Evolutionary conservation across 805 yeast species (phyloP).

Genomic region (Ogataea ramenticola): DNA sequence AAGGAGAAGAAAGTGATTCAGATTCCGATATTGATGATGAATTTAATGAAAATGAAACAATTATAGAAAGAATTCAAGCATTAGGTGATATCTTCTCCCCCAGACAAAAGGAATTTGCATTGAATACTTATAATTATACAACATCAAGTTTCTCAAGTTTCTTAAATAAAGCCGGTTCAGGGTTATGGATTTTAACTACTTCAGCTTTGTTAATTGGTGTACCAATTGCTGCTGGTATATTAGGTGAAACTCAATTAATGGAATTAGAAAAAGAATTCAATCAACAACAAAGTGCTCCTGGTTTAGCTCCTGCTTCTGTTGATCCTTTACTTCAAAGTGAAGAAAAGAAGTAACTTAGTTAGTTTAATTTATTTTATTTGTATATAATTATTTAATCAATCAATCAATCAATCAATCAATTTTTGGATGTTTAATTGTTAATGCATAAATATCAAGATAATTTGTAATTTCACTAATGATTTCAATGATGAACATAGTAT

Average conservation of each 20-base stretch:
- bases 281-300: constrained; percentile 43
- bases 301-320: constrained; percentile 59
- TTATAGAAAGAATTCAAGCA: constrained; percentile 83
- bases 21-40: constrained; percentile 58
- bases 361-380: too few species aligned
- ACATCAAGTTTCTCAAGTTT: constrained; percentile 25
- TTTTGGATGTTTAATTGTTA: constrained; percentile 75
- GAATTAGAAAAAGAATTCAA: constrained; percentile 92
- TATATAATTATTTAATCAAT: too few species aligned
- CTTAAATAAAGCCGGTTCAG: constrained; percentile 55
- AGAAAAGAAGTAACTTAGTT: constrained; percentile 8
- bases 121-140: constrained; percentile 14
- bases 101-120: constrained; percentile 55
- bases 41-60: constrained; percentile 76
- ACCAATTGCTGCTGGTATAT: constrained; percentile 82
- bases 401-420: too few species aligned
- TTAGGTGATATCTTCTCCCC: constrained; percentile 90
- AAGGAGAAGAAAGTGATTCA: constrained; percentile 28
- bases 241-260: constrained; percentile 87
- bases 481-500: constrained; percentile 65
- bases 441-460: constrained; percentile 78
- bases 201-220: constrained; percentile 83
- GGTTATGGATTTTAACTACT: constrained; percentile 82
- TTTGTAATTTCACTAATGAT: constrained; percentile 73
- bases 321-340: constrained; percentile 22